phyloP scores from a whole-genome alignment of 2,329 filamentous ascomycete species.

The Colletotrichum musicola region DNA sequence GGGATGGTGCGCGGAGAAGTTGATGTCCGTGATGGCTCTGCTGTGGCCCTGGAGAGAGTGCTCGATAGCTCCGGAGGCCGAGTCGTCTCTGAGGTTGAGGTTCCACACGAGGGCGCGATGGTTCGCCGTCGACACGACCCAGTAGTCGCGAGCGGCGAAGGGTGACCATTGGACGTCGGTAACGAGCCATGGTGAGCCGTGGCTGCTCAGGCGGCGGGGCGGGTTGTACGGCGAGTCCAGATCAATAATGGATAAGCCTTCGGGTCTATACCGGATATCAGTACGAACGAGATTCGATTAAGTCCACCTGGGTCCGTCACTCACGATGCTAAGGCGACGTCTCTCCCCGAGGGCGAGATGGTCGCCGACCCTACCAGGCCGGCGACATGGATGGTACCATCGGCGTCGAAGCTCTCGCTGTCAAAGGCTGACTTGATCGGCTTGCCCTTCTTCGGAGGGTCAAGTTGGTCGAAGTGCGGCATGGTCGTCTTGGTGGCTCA shows the following conservation, averaged over 20 bases:
- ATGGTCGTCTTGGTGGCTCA: conserved; percentile 52
- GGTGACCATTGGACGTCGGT: conserved; percentile 98
- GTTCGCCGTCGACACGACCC: conserved; percentile 95
- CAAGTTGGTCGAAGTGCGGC: conserved; percentile 62
- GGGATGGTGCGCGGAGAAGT: conserved; percentile 93
- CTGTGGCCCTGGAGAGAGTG: conserved; percentile 87
- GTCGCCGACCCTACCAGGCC: conserved; percentile 88
- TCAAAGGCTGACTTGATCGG: conserved; percentile 79
- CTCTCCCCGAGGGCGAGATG: conserved; percentile 90
- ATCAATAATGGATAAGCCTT: conserved; percentile 92
- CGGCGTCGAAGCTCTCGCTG: conserved; percentile 87
- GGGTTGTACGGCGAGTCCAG: conserved; percentile 90
- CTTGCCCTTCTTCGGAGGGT: conserved; percentile 68
- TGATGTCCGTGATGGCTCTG: conserved; percentile 94
- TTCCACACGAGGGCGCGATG: conserved; percentile 97
- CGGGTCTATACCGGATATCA: conserved; percentile 64
- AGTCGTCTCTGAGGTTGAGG: conserved; percentile 82
- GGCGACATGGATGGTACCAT: conserved; percentile 87
- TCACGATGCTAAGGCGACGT: conserved; percentile 88
- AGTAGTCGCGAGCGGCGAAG: conserved; percentile 88
- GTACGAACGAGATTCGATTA: background rate
- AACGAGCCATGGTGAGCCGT: conserved; percentile 93
- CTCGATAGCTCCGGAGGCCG: conserved; percentile 78
- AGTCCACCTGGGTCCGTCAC: conserved; percentile 43
- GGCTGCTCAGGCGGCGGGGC: conserved; percentile 83